Base-by-base conservation (phyloP, 2,329 filamentous ascomycete species). In the Penicillium griseofulvum region DNA sequence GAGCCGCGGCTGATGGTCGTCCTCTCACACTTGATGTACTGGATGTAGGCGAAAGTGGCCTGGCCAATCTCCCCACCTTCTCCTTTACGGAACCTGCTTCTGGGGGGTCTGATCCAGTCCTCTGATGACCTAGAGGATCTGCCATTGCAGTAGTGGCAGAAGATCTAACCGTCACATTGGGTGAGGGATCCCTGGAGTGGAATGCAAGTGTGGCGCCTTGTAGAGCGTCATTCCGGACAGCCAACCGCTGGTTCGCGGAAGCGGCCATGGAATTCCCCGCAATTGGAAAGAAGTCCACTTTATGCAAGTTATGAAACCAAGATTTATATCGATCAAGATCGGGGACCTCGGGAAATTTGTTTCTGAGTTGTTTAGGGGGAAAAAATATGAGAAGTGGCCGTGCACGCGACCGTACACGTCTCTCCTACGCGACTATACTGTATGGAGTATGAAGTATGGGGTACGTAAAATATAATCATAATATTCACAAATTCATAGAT, bases 151-250 rank as follows among this genome's bases (percentile, higher is more conserved):
- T 48, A 42, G 56, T 56, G 11, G 59, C 54, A 29, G 57, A 63
- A 34, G 54, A 57, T 49, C 54, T 64, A 36, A 49, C 49, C 10
- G 54, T 63, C 46, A 60, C 55, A 48, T 58, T 52, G 28, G 58
- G 56, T 10, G 60, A 54, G 2, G 52, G 41, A 24, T 50, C 49
- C 57, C 62, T 67, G 29, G 62, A 60, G 34, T 64, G 64, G 53
- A 75, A 76, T 28, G 73, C 73, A 22, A 69, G 62, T 28, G 69
- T 68, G 49, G 74, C 74, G 59, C 73, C 74, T 56, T 69, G 71
- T 36, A 74, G 56, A 36, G 74, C 63, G 60, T 69, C 61, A 50
- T 63, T 63, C 59, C 57, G 63, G 58, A 56, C 53, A 59, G 60
- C 47, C 60, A 64, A 60, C 65, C 66, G 65, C 53, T 62, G 69